Evolutionary conservation across 1,139 yeast species (phyloP).

Genomic region (Diutina mesorugosa): DNA sequence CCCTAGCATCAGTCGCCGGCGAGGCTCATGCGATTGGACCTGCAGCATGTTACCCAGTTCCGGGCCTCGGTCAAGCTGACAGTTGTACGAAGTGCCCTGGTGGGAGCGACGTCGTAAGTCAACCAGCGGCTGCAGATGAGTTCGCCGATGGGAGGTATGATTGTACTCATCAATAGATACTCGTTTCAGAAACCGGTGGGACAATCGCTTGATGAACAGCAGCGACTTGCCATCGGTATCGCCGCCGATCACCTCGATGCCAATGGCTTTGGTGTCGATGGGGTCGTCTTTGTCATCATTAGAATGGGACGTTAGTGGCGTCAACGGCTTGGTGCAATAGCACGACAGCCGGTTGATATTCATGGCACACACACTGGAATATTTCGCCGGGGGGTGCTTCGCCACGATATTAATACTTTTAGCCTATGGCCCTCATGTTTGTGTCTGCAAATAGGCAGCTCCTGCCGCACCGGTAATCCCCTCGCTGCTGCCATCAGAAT

Average conservation of each 20-base stretch:
- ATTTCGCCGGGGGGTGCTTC: background rate
- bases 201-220: slow-evolving; percentile 1
- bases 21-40: background rate
- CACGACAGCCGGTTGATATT: background rate
- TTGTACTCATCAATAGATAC: background rate
- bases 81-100: background rate
- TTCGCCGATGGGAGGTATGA: background rate
- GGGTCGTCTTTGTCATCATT: background rate
- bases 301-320: background rate
- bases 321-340: slow-evolving; percentile 1
- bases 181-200: background rate
- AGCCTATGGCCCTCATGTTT: background rate
- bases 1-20: background rate
- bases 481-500: background rate
- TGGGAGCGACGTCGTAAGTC: background rate
- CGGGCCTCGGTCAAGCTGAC: background rate
- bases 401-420: background rate
- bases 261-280: background rate
- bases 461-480: background rate
- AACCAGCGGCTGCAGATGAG: background rate
- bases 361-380: too few relatives aligned
- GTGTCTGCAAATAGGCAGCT: background rate
- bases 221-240: background rate
- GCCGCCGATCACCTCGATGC: background rate
- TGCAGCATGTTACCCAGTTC: background rate